These are phyloP conservation scores for Myriosclerotinia duriaeana DNA, from an alignment of 2,329 filamentous ascomycete species.

Conservation along the genomic window DNA sequence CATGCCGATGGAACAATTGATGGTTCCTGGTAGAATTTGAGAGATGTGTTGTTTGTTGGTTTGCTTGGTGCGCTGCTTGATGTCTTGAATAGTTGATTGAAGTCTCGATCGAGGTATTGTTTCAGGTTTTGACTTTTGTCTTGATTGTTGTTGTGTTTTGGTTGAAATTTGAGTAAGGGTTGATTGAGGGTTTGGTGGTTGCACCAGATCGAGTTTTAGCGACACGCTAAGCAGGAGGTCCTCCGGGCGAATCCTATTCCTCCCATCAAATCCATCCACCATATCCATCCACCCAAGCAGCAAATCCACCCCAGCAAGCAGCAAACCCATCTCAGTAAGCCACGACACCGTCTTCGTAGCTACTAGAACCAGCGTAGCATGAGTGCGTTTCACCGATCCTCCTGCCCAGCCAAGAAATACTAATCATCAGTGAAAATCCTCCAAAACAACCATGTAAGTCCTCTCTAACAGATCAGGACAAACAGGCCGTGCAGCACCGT, in stretches of 20 bases:
- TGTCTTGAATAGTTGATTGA: not conserved
- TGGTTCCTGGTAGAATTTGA: not conserved
- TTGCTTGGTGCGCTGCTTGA: not conserved
- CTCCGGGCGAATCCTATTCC: not conserved
- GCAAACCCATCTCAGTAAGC: conserved; percentile 7
- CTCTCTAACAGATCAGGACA: conserved; percentile 16
- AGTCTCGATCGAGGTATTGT: not conserved
- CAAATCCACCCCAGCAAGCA: not conserved
- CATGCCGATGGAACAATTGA: not conserved
- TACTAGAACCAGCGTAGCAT: conserved; percentile 15
- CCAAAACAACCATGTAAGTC: conserved; percentile 3
- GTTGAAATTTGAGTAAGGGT: not conserved
- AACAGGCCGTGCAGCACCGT: conserved; percentile 3
- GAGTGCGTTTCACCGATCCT: conserved; percentile 7
- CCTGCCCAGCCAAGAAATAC: not conserved
- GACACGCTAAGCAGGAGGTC: not conserved
- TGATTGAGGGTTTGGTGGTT: not conserved
- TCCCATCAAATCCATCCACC: not conserved
- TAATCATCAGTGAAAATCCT: not conserved
- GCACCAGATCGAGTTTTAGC: not conserved
- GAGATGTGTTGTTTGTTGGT: not conserved
- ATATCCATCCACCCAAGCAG: not conserved
- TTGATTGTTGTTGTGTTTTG: not conserved
- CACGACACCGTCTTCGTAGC: conserved; percentile 2
- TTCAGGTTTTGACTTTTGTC: not conserved